phyloP scores from a whole-genome alignment of 1,139 yeast species.

The Ogataea hybrid region DNA sequence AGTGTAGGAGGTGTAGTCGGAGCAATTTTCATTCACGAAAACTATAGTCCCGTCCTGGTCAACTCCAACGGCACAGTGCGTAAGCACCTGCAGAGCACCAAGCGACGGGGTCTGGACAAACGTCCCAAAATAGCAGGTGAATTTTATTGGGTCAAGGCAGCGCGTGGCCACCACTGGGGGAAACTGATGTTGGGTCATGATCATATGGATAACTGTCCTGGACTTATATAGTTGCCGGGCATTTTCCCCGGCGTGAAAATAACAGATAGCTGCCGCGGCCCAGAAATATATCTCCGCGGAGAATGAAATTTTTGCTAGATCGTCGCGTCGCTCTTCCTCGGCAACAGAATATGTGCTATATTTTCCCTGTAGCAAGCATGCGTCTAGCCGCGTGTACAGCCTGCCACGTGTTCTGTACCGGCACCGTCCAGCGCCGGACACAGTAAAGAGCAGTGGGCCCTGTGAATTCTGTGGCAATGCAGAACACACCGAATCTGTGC shows the following conservation, averaged over 20 bases:
- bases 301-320: background rate
- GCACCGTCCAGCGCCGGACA: too few species aligned
- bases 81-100: conserved; percentile 46
- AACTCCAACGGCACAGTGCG: conserved; percentile 55
- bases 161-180: conserved; percentile 18
- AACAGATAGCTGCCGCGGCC: conserved; percentile 1
- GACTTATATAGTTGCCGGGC: background rate
- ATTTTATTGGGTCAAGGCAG: conserved; percentile 16
- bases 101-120: conserved; percentile 54
- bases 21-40: conserved; percentile 35
- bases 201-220: background rate
- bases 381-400: background rate
- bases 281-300: background rate
- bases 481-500: background rate
- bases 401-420: background rate
- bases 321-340: conserved; percentile 2
- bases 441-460: too few species aligned
- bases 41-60: conserved; percentile 45
- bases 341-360: background rate
- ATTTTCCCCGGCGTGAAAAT: background rate
- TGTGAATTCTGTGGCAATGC: too few species aligned
- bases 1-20: conserved; percentile 27
- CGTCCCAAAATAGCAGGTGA: conserved; percentile 48
- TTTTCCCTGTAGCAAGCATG: background rate
- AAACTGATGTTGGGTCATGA: conserved; percentile 14